Percentiles rank a stretch among this genome's conserved stretches.
phyloP scores from a whole-genome alignment of 345 rosid species.

The Pseudoturritis turrita region DNA sequence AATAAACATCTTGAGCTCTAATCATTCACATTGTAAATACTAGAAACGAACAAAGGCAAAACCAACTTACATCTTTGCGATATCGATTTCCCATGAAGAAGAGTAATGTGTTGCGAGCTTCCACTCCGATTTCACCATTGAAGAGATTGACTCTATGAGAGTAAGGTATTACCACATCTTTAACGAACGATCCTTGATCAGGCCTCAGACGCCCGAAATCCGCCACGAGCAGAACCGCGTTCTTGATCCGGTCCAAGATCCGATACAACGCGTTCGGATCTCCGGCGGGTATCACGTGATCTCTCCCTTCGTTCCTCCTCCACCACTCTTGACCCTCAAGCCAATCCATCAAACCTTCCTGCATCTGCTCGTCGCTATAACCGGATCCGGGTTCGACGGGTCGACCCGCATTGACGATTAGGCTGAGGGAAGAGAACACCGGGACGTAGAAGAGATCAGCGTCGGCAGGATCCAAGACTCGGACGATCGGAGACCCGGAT shows the following conservation, averaged over 20 bases:
- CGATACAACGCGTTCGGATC: slow-evolving; percentile 87
- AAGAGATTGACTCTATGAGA: slow-evolving; percentile 75
- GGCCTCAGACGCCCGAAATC: slow-evolving; percentile 83
- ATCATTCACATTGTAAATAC: not conserved
- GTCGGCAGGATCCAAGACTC: slow-evolving; percentile 66
- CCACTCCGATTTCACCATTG: slow-evolving; percentile 59
- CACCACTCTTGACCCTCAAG: slow-evolving; percentile 75
- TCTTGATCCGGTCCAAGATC: slow-evolving; percentile 61
- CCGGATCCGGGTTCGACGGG: slow-evolving; percentile 33
- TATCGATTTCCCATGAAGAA: slow-evolving; percentile 99
- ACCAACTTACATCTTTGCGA: slow-evolving; percentile 67
- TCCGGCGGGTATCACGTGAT: slow-evolving; percentile 78
- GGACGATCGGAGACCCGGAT: slow-evolving; percentile 52
- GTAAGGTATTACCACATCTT: slow-evolving; percentile 87
- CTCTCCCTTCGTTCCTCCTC: slow-evolving; percentile 70
- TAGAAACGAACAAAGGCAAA: not conserved
- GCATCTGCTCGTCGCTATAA: slow-evolving; percentile 88
- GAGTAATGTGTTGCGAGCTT: slow-evolving; percentile 60
- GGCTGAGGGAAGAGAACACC: slow-evolving; percentile 77
- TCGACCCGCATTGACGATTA: slow-evolving; percentile 61
- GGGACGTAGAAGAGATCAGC: slow-evolving; percentile 91
- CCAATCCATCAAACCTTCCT: slow-evolving; percentile 77
- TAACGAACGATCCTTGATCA: slow-evolving; percentile 87
- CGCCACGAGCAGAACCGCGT: slow-evolving; percentile 57
- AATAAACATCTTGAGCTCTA: not conserved